phyloP scores from a whole-genome alignment of 2,329 filamentous ascomycete species.

The Paecilomyces sp. region DNA sequence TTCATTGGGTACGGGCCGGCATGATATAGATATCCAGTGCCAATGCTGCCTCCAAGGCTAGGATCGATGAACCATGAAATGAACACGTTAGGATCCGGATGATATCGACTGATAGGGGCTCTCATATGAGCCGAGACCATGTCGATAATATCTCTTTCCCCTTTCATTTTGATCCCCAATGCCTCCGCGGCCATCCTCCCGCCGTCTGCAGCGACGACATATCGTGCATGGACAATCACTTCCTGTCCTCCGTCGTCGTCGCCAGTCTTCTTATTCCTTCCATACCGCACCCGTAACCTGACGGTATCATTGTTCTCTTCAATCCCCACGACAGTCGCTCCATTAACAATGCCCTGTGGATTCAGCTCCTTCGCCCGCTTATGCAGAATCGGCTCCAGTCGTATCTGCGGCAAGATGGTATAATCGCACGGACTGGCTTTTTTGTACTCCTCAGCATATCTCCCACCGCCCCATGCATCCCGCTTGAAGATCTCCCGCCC shows the following conservation, averaged over 20 bases:
- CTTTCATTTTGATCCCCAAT: constrained; percentile 21
- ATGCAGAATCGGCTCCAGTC: constrained; percentile 28
- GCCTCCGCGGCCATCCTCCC: constrained; percentile 21
- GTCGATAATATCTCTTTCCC: constrained; percentile 23
- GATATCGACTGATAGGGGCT: constrained; percentile 16
- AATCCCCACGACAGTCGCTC: constrained; percentile 17
- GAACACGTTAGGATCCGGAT: constrained; percentile 22
- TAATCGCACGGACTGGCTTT: constrained; percentile 19
- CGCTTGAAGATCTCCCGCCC: constrained; percentile 21
- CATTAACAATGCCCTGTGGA: constrained; percentile 18
- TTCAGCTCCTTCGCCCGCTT: constrained; percentile 22
- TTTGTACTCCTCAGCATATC: constrained; percentile 16
- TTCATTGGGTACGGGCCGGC: constrained; percentile 23
- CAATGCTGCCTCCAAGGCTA: constrained; percentile 22
- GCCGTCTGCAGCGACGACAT: constrained; percentile 27
- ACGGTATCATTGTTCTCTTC: constrained; percentile 15
- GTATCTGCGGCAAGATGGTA: constrained; percentile 25
- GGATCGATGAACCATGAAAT: constrained; percentile 31
- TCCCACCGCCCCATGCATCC: constrained; percentile 22
- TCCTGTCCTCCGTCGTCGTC: constrained; percentile 2
- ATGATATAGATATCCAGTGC: constrained; percentile 27
- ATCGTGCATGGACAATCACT: constrained; percentile 14
- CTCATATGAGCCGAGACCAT: constrained; percentile 28
- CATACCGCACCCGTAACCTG: constrained; percentile 10
- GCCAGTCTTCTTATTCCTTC: background rate